Evolutionary conservation across 257 asterid genomes (phyloP).

Genomic region (Solanum peruvianum): DNA sequence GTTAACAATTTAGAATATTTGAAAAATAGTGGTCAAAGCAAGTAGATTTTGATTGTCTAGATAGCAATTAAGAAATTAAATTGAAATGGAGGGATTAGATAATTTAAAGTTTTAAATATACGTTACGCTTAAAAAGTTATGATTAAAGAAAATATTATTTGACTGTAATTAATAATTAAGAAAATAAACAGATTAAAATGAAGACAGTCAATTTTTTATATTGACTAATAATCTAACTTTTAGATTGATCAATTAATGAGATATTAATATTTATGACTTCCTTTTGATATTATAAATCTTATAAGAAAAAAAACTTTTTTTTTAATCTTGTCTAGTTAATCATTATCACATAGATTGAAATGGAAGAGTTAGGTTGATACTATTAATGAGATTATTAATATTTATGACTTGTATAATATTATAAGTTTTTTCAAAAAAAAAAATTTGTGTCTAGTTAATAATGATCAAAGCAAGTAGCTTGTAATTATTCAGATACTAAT

Average conservation of each 20-base stretch:
- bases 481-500: no score
- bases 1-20: no score
- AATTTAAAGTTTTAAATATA: no score
- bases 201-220: no score
- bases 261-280: not conserved
- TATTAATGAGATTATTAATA: no score
- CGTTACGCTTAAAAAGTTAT: not conserved
- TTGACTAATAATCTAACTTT: not conserved
- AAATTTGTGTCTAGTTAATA: not conserved
- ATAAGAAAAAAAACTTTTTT: no score
- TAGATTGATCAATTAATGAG: not conserved
- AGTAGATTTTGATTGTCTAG: not conserved
- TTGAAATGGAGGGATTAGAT: not conserved
- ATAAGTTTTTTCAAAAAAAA: no score
- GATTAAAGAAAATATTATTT: not conserved
- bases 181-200: no score
- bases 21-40: not conserved
- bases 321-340: no score
- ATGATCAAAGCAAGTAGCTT: no score
- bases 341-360: not conserved
- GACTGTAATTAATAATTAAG: not conserved
- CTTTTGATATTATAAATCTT: no score
- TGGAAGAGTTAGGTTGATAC: no score
- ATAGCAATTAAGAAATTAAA: not conserved
- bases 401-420: not conserved